Conservation (phyloP, 768 basidiomycete species). For the Lactifluus hygrophoroides region DNA sequence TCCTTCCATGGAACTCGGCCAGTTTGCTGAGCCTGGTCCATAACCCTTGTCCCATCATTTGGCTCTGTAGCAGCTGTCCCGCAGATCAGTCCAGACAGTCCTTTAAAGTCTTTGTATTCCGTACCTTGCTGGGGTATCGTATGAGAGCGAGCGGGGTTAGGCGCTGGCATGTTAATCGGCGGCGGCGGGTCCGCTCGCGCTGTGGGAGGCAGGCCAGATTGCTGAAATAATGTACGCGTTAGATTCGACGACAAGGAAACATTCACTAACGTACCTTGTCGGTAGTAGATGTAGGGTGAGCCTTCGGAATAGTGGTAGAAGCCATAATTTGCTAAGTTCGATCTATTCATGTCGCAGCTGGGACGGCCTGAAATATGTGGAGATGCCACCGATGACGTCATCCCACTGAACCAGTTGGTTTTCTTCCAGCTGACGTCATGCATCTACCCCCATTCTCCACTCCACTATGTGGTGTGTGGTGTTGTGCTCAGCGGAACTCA, state of each 20-base stretch:
- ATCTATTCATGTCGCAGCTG: no score
- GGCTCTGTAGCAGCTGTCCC: slow-evolving; percentile 26
- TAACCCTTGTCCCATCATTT: slow-evolving; percentile 30
- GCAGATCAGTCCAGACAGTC: background rate
- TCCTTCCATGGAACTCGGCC: slow-evolving; percentile 48
- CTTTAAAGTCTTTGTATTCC: background rate
- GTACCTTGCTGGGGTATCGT: slow-evolving; percentile 31
- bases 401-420: no score
- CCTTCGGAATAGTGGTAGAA: background rate
- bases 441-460: no score
- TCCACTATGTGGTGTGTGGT: no score
- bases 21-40: slow-evolving; percentile 21
- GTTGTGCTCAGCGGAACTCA: no score
- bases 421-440: no score
- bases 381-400: background rate
- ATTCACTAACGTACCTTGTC: background rate
- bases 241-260: background rate
- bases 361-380: background rate
- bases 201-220: background rate
- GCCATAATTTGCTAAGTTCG: background rate
- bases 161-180: no score
- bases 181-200: slow-evolving; percentile 13
- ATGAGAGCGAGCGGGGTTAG: slow-evolving; percentile 24
- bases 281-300: background rate
- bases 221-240: background rate